Evolutionary conservation across 1,284 basidiomycete species (phyloP), one percentile per base, ranked within the genome.

Genomic region (Heterobasidion occidentale): DNA sequence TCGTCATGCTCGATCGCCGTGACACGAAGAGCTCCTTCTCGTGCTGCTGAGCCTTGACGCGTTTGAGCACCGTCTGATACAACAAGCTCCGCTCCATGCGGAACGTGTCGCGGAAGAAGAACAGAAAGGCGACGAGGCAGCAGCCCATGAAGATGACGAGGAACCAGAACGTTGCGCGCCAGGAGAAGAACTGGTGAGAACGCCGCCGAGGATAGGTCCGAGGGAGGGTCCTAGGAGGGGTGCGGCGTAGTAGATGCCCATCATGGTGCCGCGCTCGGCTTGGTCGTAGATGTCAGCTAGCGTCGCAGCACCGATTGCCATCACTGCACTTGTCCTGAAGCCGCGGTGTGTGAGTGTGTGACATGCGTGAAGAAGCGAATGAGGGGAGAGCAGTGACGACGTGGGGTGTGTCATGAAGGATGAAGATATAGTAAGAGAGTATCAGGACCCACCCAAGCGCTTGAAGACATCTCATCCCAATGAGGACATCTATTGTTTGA

Each of bases 161-260:
- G 67, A 94, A 92, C 78, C 89, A 94, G 68, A 94, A 91, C 0
- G 84, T 81, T 7, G 84, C 81, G 34, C 88, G 79, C 92, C 92
- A 94, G 56, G 75, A 77, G 67, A 87, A 86, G 0, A 74, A 78
- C 59, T 85, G 75, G 87, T 84, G 5, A 94, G 74, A 1, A 75
- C 79, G 2, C 92, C 92, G 3, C 85, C 85, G 34, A 84, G 67
- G 45, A 94, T 77, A 2, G 90, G 89, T 0, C 89, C 91, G 5
- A 92, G 63, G 2, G 85, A 75, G 8, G 80, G 80, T 0, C 88
- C 81, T 7, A 71, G 63, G 7, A 70, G 61, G 1, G 70, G 69
- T 11, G 69, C 69, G 50, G 68, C 69, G 60, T 88, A 91, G 68
- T 86, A 92, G 9, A 90, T 74, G 1, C 90, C 90, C 77, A 92